Percentiles rank a stretch among this genome's conserved stretches.
Evolutionary conservation across 768 basidiomycete genomes (phyloP).

Genomic region (Asterophora lycoperdoides): DNA sequence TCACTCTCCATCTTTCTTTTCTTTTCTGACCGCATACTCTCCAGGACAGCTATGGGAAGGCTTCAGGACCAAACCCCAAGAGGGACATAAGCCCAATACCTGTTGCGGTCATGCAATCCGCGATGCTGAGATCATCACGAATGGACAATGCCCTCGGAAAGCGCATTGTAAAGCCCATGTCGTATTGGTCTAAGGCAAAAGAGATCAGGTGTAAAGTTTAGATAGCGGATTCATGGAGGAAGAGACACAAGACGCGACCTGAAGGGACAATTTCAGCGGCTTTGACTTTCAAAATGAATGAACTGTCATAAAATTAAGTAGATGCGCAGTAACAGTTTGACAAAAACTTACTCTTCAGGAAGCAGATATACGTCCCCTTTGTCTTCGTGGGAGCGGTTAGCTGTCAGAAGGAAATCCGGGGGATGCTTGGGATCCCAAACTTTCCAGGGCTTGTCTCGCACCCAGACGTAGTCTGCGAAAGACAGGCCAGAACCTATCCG

Average conservation of each 20-base stretch:
- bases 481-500: slow-evolving; percentile 89
- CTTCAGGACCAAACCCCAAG: neutral
- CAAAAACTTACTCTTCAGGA: slow-evolving; percentile 68
- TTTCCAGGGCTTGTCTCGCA: slow-evolving; percentile 81
- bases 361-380: slow-evolving; percentile 90
- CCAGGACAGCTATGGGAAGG: slow-evolving; percentile 45
- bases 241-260: slow-evolving; percentile 39
- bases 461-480: slow-evolving; percentile 82
- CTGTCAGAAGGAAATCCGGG: slow-evolving; percentile 63
- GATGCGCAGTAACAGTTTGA: neutral
- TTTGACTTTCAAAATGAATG: slow-evolving; percentile 91
- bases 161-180: slow-evolving; percentile 84
- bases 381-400: slow-evolving; percentile 64
- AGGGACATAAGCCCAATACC: slow-evolving; percentile 33
- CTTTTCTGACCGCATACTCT: slow-evolving; percentile 55
- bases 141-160: slow-evolving; percentile 85
- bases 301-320: slow-evolving; percentile 42
- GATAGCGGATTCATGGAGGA: neutral
- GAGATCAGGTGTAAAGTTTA: slow-evolving; percentile 10
- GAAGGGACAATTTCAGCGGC: slow-evolving; percentile 84
- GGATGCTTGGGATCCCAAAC: slow-evolving; percentile 68
- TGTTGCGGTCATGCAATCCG: slow-evolving; percentile 69
- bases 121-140: slow-evolving; percentile 69
- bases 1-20: slow-evolving; percentile 74
- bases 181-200: slow-evolving; percentile 63